A percentile compares a stretch with the other conserved stretches of the same genome.
phyloP scores from a whole-genome alignment of 2,329 filamentous ascomycete species.

The Hymenoscyphus salicellus region DNA sequence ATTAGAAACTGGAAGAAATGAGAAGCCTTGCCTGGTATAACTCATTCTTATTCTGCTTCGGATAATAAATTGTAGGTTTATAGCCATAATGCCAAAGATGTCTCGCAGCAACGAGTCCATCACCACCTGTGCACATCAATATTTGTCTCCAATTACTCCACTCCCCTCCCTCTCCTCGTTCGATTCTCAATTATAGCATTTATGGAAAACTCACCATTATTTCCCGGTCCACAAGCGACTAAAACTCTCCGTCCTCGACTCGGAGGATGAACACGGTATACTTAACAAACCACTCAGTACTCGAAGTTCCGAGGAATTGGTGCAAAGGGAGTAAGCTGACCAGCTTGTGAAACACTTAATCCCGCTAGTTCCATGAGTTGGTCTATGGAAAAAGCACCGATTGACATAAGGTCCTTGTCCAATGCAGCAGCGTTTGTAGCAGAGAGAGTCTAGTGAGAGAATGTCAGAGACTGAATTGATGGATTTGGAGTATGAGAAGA shows the following conservation, averaged over 20 bases:
- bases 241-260: conserved; percentile 69
- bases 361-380: conserved; percentile 97
- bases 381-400: conserved; percentile 84
- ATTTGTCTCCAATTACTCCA: background rate
- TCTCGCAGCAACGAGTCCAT: conserved; percentile 89
- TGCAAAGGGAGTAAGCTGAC: conserved; percentile 44
- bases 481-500: no score
- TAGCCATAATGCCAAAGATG: conserved; percentile 93
- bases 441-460: conserved; percentile 65
- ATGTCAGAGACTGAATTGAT: background rate
- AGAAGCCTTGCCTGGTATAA: conserved; percentile 68
- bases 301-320: background rate
- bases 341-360: conserved; percentile 85
- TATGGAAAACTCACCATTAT: conserved; percentile 52
- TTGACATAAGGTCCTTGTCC: conserved; percentile 91
- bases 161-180: background rate
- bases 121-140: conserved; percentile 61
- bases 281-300: conserved; percentile 42
- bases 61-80: conserved; percentile 83
- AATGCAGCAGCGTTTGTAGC: conserved; percentile 84
- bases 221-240: conserved; percentile 84
- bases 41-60: conserved; percentile 86
- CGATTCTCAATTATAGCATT: background rate
- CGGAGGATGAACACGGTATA: conserved; percentile 79
- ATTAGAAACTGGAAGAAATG: background rate